Base-by-base conservation (phyloP, 805 yeast genomes). In the Saccharomycopsis fibuligera region DNA sequence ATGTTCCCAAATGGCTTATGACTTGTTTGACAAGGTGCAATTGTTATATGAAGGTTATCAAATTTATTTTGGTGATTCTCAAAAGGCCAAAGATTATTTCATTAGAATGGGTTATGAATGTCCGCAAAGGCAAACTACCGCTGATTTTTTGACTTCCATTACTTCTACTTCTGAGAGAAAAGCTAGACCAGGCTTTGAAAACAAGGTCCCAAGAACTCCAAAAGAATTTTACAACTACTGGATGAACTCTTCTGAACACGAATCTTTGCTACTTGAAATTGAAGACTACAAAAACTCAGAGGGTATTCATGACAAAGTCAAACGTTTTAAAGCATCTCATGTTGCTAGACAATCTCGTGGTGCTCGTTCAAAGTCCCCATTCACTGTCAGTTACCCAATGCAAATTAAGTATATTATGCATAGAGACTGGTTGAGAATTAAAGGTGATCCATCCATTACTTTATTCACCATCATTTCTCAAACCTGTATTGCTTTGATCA, bases 41-140 rank as follows among this genome's bases (percentile, higher is more conserved):
- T 69, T 78, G 30, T 59, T 78, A 38, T 77, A 78, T 60, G 78
- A 74, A 51, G 83, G 83, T 44, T 52, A 70, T 54, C 81, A 79
- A 61, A 73, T 78, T 44, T 78, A 54, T 62, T 78, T 68, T 48
- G 84, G 84, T 51, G 59, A 65, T 19, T 66, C 72, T 22, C 60
- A 60, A 29, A 46, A 60, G 17, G 83, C 83, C 22, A 75, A 69
- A 57, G 64, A 65, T 25, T 79, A 61, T 59, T 78, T 78, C 58
- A 51, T 65, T 38, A 68, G 66, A 19, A 73, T 78, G 80, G 84
- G 84, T 37, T 78, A 69, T 59, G 67, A 68, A 3, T 75, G 81
- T 56, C 78, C 80, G 19, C 66, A 66, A 31, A 73, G 83, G 59
- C 80, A 74, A 62, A 76, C 83, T 23, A 75, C 81, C 46, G 80